Base-by-base conservation (phyloP, 352 stramenopile genomes). In the Peronospora belbahrii region DNA sequence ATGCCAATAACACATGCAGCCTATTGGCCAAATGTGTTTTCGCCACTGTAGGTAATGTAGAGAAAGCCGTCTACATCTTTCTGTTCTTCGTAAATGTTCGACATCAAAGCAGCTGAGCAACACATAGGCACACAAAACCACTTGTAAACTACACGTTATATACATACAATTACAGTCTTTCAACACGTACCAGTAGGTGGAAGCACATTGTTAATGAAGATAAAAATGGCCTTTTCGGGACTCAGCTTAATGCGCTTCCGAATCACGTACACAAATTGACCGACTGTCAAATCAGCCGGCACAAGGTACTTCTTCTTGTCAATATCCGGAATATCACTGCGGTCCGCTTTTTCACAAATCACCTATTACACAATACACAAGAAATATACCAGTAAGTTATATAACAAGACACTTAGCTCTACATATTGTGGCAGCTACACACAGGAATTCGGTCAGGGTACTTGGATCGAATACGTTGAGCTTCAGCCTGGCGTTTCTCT, bases 271-370 rank as follows among this genome's bases (percentile, higher is more conserved):
- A 98, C 92, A 61, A 99, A 99, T 74, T 99, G 96, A 4, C 97
- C 96, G 6, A 98, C 94, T 34, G 94, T 98, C 55, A 98, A 65
- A 62, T 98, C 95, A 31, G 92, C 84, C 5, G 95, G 95, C 39
- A 99, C 96, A 36, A 99, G 71, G 68, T 98, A 98, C 77, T 99
- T 99, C 73, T 99, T 99, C 84, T 99, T 99, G 74, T 99, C 96
- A 83, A 99, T 99, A 62, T 99, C 96, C 17, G 95, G 95, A 62
- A 99, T 98, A 56, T 99, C 96, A 33, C 89, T 98, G 49, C 95
- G 88, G 62, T 98, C 90, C 14, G 95, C 94, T 72, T 98, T 95
- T 62, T 95, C 85, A 66, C 81, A 94, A 62, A 95, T 95, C 34
- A 93, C 75, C 81, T 90, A 34, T 20, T 56, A 1, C 36, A 42